Evolutionary conservation across 805 yeast species (phyloP).

Genomic region (Candida montana): DNA sequence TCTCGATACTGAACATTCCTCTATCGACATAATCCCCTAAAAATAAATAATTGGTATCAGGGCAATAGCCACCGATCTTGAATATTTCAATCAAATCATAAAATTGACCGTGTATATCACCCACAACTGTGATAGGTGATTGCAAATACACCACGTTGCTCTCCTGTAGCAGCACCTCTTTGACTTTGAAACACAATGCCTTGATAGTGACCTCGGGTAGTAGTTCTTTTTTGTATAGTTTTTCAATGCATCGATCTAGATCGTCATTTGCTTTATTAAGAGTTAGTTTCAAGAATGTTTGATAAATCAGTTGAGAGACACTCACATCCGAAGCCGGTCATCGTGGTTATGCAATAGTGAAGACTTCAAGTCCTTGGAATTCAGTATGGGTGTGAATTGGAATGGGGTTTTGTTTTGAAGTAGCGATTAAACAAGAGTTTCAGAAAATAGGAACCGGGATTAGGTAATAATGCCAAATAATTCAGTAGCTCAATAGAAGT

Average conservation of each 20-base stretch:
- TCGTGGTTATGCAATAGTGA: no score
- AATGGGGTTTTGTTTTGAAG: no score
- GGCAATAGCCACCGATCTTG: slow-evolving; percentile 88
- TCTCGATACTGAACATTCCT: slow-evolving; percentile 90
- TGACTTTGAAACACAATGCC: slow-evolving; percentile 73
- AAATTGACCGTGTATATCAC: slow-evolving; percentile 97
- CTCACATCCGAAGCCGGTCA: not conserved
- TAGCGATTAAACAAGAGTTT: no score
- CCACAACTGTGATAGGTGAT: slow-evolving; percentile 92
- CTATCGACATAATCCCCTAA: slow-evolving; percentile 96
- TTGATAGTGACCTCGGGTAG: slow-evolving; percentile 66
- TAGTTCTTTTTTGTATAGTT: slow-evolving; percentile 55
- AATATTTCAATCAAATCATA: slow-evolving; percentile 91
- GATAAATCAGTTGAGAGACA: no score
- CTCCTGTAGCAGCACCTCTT: slow-evolving; percentile 72
- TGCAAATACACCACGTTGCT: slow-evolving; percentile 81
- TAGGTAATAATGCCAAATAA: no score
- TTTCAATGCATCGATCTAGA: slow-evolving; percentile 67
- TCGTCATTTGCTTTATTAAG: slow-evolving; percentile 29
- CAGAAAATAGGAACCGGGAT: no score
- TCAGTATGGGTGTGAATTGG: no score
- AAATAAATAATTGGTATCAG: slow-evolving; percentile 88
- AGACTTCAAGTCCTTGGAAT: no score
- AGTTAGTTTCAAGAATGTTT: not conserved
- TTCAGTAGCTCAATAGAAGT: no score